Evolutionary conservation across 371 early-diverging fungal species (phyloP).

Genomic region (Quaeritorhiza haematococci): DNA sequence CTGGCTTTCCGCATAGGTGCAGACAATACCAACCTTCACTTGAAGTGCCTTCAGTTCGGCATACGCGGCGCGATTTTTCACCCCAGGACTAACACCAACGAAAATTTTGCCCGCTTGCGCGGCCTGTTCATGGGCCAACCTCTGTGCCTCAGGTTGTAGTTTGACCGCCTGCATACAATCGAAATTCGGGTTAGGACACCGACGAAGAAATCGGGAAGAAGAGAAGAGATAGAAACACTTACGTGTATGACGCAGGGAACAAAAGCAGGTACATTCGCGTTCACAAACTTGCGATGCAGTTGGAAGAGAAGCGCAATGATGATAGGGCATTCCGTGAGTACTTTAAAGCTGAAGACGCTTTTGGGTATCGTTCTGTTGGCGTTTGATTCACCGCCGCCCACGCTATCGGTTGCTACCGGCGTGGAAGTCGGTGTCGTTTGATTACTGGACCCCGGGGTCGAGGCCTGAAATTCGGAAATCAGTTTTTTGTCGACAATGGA

Average conservation of each 20-base stretch:
- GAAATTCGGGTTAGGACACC: background rate
- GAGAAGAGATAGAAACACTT: slow-evolving; percentile 9
- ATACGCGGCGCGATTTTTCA: slow-evolving; percentile 67
- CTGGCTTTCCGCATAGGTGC: slow-evolving; percentile 4
- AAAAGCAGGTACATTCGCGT: slow-evolving; percentile 73
- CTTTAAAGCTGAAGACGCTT: slow-evolving; percentile 89
- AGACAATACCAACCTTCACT: slow-evolving; percentile 63
- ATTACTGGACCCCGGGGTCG: background rate
- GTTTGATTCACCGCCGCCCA: slow-evolving; percentile 17
- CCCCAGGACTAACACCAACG: slow-evolving; percentile 75
- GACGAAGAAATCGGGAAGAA: background rate
- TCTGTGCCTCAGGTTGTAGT: slow-evolving; percentile 74
- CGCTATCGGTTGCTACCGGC: slow-evolving; percentile 5
- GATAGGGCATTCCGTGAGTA: slow-evolving; percentile 94
- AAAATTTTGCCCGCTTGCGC: slow-evolving; percentile 62
- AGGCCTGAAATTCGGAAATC: slow-evolving; percentile 1
- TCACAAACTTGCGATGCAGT: slow-evolving; percentile 70
- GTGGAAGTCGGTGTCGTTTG: background rate
- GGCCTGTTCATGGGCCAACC: slow-evolving; percentile 65
- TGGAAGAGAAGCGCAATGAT: slow-evolving; percentile 95
- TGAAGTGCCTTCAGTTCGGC: slow-evolving; percentile 83
- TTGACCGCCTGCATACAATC: slow-evolving; percentile 51
- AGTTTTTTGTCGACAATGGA: too few species aligned
- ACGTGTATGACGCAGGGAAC: slow-evolving; percentile 85
- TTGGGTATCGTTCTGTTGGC: slow-evolving; percentile 62